Conservation (phyloP, 148 eudicot genomes). For the Euryodendron excelsum region DNA sequence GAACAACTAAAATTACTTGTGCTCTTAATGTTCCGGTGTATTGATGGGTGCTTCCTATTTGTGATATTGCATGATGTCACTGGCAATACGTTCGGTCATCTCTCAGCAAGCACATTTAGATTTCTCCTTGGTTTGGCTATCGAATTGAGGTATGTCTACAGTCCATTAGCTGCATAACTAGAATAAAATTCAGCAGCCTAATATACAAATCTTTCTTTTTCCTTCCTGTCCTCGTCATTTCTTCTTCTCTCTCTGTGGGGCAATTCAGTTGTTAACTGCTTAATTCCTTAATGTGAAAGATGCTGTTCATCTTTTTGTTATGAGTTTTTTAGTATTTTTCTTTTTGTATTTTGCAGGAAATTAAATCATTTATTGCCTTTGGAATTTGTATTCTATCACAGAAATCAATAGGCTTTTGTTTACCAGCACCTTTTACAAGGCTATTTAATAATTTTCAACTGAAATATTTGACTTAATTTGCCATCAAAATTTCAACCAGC, state of each 20-base stretch:
- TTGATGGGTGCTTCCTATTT: neutral
- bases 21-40: neutral
- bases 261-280: neutral
- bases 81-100: neutral
- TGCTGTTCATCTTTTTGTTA: neutral
- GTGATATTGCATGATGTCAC: neutral
- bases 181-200: neutral
- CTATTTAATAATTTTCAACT: neutral
- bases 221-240: neutral
- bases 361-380: neutral
- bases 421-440: neutral
- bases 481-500: neutral
- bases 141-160: neutral
- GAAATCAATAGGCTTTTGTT: neutral
- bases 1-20: neutral
- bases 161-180: neutral
- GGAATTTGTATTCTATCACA: neutral
- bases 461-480: neutral
- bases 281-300: neutral
- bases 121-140: neutral
- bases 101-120: neutral
- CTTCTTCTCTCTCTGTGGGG: too few species aligned
- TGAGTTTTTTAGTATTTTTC: neutral
- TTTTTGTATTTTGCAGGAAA: neutral
- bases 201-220: neutral